Base-by-base conservation (phyloP, 495 filamentous ascomycete genomes). In the Penicillium canariense region DNA sequence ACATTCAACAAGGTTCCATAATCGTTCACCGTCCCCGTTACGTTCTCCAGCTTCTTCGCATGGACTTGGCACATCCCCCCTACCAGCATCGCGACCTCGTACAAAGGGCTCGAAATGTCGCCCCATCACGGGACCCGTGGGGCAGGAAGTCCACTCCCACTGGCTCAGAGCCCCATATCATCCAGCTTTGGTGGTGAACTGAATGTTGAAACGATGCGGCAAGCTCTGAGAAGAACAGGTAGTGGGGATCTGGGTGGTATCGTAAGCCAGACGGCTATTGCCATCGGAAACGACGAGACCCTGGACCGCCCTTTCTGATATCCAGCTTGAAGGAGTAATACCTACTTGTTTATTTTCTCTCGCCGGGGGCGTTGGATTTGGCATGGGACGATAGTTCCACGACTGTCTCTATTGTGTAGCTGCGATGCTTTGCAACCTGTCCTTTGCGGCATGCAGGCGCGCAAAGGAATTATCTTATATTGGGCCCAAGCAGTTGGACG, bases 121-220 rank as follows among this genome's bases (percentile, higher is more conserved):
- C 83, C 86, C 4, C 66, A 58, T 38, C 62, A 66, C 17, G 73
- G 74, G 18, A 56, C 50, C 35, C 62, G 58, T 44, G 65, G 58
- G 52, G 68, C 64, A 48, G 65, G 32, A 14, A 56, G 54, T 47
- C 59, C 60, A 12, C 40, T 72, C 35, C 56, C 62, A 35, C 36
- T 68, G 56, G 55, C 71, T 48, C 66, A 77, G 10, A 73, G 70
- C 45, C 78, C 78, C 17, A 73, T 81, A 14, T 76, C 69, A n/a
- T 67, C 69, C 17, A 70, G 60, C 46, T 60, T 72, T 40, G 80
- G 76, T 25, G 87, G 88, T 0, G 91, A 95, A 57, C 70, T 96
- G 32, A 86, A 83, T 25, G 85, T 96, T 52, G 90, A 96, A 74
- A 96, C 91, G 8, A 94, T 96, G 91, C 79, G 84, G 44, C 90